Evolutionary conservation across 805 yeast genomes (phyloP).

Genomic region (Kodamaea sagamina): DNA sequence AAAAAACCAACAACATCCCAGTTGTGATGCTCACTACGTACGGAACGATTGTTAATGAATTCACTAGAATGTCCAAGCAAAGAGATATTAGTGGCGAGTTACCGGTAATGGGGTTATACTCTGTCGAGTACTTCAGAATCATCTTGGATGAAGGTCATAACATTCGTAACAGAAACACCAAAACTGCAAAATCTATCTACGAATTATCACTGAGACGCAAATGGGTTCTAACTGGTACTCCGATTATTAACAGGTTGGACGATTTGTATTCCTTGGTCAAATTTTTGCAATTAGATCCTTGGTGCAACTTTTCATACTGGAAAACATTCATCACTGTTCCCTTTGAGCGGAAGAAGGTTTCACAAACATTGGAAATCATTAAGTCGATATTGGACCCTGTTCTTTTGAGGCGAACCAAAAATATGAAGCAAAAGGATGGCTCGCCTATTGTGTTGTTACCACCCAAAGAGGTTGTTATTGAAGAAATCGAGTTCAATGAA

Average conservation of each 20-base stretch:
- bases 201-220: slow-evolving; percentile 63
- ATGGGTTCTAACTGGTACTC: slow-evolving; percentile 93
- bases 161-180: slow-evolving; percentile 76
- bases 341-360: slow-evolving; percentile 70
- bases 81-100: slow-evolving; percentile 30
- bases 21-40: slow-evolving; percentile 79
- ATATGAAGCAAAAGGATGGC: slow-evolving; percentile 76
- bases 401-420: slow-evolving; percentile 79
- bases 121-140: slow-evolving; percentile 72
- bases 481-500: slow-evolving; percentile 64
- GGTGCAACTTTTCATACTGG: slow-evolving; percentile 88
- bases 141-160: slow-evolving; percentile 90
- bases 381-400: slow-evolving; percentile 84
- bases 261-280: slow-evolving; percentile 78
- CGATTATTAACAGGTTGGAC: slow-evolving; percentile 84
- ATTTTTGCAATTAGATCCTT: slow-evolving; percentile 81
- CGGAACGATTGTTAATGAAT: slow-evolving; percentile 83
- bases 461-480: slow-evolving; percentile 67
- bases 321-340: slow-evolving; percentile 81
- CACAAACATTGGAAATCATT: slow-evolving; percentile 79
- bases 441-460: slow-evolving; percentile 75
- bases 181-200: slow-evolving; percentile 76
- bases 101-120: slow-evolving; percentile 57
- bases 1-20: slow-evolving; percentile 50
- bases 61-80: slow-evolving; percentile 45